Base-by-base conservation (phyloP, 306 rosid genomes). In the Trichosanthes cucumerina region DNA sequence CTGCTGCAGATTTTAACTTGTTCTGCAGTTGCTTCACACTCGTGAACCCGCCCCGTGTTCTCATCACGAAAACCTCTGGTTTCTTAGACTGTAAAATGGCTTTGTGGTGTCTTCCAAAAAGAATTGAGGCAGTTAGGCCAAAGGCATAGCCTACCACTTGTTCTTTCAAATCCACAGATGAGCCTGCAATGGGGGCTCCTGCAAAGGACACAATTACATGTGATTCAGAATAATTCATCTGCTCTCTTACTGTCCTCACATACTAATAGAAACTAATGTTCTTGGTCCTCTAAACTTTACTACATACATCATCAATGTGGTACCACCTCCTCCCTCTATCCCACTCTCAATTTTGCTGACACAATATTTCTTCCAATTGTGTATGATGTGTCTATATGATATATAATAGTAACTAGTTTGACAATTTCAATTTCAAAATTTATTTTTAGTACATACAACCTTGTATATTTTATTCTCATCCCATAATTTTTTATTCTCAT, bases 171-270 rank as follows among this genome's bases (percentile, higher is more conserved):
- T 91, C 94, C 62, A 90, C 93, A 1, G 99, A 90, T 39, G 97
- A 91, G n/a, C 99, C 98, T 21, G 99, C 91, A 79, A 92, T 88
- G 16, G 97, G 99, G 5, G 97, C 97, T 26, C 99, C 99, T 96
- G 88, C 47, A 76, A 79, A 44, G 14, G 58, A 50, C 62, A 78
- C 4, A 60, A 13, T 18, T 43, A 43, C 44, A 60, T 19, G 47
- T 36, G 23, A n/a, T 58, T 24, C 10, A 44, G 23, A 28, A 33
- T 75, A 54, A 38, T 75, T 52, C 58, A 73, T 15, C 41, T 73
- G 16, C 21, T 16, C 6, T 38, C 39, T 9, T 71, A 46, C 49
- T 24, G 77, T 26, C 57, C 36, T 23, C 60, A 73, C 78, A 74
- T 33, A 31, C 9, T 74, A 72, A 47, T 28, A 16, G 24, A 52